A percentile compares a stretch with the other conserved stretches of the same genome.
Conservation (phyloP, 2,329 filamentous ascomycete species). For the Ampelomyces quisqualis region DNA sequence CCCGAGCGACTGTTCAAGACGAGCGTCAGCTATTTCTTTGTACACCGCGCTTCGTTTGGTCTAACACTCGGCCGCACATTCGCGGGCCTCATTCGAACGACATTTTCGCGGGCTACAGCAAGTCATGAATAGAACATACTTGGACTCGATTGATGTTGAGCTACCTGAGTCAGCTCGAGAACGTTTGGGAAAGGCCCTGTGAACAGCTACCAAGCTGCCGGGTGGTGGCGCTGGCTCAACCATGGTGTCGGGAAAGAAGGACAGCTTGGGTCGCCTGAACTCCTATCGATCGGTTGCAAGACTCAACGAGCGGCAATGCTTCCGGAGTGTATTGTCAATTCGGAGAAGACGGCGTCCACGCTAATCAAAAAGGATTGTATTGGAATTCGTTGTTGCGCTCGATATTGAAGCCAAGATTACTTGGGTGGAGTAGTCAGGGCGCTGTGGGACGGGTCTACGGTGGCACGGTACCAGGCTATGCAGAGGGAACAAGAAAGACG, state of each 20-base stretch:
- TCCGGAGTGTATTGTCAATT: conserved; percentile 4
- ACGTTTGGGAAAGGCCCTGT: conserved; percentile 39
- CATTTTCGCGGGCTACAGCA: too few species aligned
- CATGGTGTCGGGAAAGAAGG: conserved; percentile 38
- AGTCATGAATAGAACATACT: conserved; percentile 27
- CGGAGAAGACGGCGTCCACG: conserved; percentile 8
- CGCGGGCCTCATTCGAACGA: too few species aligned
- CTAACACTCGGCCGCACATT: too few species aligned
- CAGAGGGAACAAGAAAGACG: background rate
- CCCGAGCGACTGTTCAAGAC: conserved; percentile 33
- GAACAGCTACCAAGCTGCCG: conserved; percentile 39
- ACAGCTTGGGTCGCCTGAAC: too few species aligned
- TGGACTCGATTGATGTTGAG: conserved; percentile 36
- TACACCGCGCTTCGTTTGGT: background rate
- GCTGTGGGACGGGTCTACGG: too few species aligned
- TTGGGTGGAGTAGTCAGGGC: conserved; percentile 20
- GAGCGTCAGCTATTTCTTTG: background rate
- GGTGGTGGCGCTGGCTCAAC: conserved; percentile 41
- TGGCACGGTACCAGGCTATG: too few species aligned
- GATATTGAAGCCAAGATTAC: conserved; percentile 18
- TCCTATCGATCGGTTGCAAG: background rate
- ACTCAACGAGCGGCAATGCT: conserved; percentile 10
- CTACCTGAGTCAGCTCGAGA: conserved; percentile 34
- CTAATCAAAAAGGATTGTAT: conserved; percentile 9
- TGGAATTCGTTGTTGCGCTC: conserved; percentile 18